Conservation (phyloP, 148 eudicot genomes). For the Rhododendron mucronatum region DNA sequence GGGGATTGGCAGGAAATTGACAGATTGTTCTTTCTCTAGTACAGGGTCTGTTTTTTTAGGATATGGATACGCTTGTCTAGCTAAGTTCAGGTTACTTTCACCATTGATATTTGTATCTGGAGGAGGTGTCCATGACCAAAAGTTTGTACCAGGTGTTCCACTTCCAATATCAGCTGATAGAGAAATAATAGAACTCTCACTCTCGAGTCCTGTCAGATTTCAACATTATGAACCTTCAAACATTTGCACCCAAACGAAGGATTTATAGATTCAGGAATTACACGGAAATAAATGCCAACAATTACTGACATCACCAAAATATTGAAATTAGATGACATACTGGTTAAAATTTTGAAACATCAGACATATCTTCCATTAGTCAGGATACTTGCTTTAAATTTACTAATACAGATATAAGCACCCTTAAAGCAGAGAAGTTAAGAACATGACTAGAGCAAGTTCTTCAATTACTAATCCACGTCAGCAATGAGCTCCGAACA, state of each 20-base stretch:
- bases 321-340: not conserved
- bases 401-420: not conserved
- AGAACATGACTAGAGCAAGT: not conserved
- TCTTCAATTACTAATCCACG: not conserved
- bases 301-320: not conserved
- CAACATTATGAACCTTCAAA: not conserved
- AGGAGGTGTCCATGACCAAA: conserved; percentile 94
- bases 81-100: conserved; percentile 21
- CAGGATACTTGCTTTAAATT: not conserved
- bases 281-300: not conserved
- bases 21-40: conserved; percentile 53
- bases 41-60: conserved; percentile 29
- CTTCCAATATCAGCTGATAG: conserved; percentile 25
- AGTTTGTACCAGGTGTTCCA: conserved; percentile 74
- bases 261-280: not conserved
- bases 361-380: not conserved
- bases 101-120: conserved; percentile 19
- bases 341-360: not conserved
- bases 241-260: not conserved
- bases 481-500: not conserved
- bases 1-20: conserved; percentile 47
- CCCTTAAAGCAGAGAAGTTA: not conserved
- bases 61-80: conserved; percentile 25
- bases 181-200: conserved; percentile 16
- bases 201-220: conserved; percentile 21